Base-by-base conservation (phyloP, 2,329 filamentous ascomycete species). In the Herpotrichia juniperi region DNA sequence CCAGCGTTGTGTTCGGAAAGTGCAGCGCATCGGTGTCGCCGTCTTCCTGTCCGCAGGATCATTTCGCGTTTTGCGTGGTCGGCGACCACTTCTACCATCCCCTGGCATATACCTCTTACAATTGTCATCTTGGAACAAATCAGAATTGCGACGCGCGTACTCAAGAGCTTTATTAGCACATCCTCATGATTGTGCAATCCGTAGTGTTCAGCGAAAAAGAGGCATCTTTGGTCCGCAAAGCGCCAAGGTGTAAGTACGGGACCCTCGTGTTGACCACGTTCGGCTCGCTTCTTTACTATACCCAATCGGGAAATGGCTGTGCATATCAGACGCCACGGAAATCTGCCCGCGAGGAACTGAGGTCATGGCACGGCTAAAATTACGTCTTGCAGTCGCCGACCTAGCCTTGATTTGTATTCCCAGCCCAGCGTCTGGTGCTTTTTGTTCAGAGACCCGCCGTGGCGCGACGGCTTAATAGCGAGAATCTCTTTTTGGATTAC, bases 361-460 rank as follows among this genome's bases (percentile, higher is more conserved):
- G 16, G 24, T 8, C 28, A 46, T 47, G 30, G 24, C 39, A 50
- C 47, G 39, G 46, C 47, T 50, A 50, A 42, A 43, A 42, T 44
- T 50, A 50, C 47, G 47, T 26, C 10, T 37, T 47, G 32, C 3
- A 24, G 47, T 50, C 24, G 47, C 9, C 19, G 39, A 42, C 8
- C 8, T 30, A 25, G 24, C 44, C 9, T n/a, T n/a, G n/a, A n/a
- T n/a, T n/a, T n/a, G n/a, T 46, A 17, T 32, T 14, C 42, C 14
- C 42, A 11, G 16, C 30, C 16, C 26, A 31, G 6, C 42, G 24
- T 3, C 6, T 37, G 34, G 6, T 37, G n/a, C 34, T 37, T 37
- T 37, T 37, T 17, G 17, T 17, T 26, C 26, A 19, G 40, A 9
- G 22, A n/a, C 40, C 22, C 11, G 25, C 39, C 19, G 9, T 37